Evolutionary conservation across 441 rosid genomes (phyloP).

Genomic region (Gossypium gossypioides): DNA sequence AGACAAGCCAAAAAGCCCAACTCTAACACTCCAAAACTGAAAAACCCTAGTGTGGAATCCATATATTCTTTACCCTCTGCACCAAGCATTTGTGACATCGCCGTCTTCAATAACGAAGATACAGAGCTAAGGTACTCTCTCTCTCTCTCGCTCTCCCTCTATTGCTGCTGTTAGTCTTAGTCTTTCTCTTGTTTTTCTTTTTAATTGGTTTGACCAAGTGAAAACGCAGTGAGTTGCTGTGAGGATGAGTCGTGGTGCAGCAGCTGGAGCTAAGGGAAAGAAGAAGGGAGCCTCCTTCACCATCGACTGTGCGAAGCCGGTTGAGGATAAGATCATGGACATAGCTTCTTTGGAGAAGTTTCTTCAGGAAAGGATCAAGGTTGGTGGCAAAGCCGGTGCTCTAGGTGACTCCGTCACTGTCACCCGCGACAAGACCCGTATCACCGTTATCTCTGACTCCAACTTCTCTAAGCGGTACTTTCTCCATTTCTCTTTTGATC

Average conservation of each 20-base stretch:
- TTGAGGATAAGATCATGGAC: constrained; percentile 8
- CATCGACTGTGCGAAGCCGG: background rate
- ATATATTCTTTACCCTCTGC: background rate
- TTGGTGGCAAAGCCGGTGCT: background rate
- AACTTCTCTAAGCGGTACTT: constrained; percentile 2
- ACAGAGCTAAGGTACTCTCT: background rate
- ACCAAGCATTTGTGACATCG: background rate
- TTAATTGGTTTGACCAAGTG: background rate
- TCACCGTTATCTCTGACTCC: background rate
- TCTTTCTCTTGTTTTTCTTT: background rate
- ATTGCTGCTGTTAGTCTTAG: background rate
- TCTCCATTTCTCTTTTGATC: background rate
- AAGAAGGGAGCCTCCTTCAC: constrained; percentile 5
- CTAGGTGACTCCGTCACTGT: background rate
- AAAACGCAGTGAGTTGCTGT: constrained; percentile 1
- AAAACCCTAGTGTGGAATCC: background rate
- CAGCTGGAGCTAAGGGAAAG: background rate
- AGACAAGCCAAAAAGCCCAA: background rate
- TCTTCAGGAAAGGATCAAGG: constrained; percentile 2
- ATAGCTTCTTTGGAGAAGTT: background rate
- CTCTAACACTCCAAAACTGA: background rate
- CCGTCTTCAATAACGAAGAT: background rate
- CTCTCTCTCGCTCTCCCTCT: background rate
- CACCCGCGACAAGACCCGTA: background rate
- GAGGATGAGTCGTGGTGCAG: background rate